These are phyloP conservation scores for Tuber magnatum DNA, from an alignment of 495 filamentous ascomycete genomes.

Conservation along the genomic window DNA sequence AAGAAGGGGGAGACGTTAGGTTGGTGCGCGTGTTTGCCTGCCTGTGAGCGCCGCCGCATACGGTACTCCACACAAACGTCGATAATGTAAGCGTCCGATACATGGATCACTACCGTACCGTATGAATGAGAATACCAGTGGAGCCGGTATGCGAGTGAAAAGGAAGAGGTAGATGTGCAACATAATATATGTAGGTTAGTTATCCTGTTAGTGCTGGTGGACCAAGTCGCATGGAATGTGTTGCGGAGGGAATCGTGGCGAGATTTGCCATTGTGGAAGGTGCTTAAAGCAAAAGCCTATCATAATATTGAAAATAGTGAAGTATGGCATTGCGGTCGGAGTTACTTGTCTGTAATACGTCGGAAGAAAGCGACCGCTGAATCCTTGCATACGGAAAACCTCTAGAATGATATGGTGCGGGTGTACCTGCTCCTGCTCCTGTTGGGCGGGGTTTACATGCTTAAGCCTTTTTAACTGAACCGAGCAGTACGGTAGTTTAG, in stretches of 20 bases:
- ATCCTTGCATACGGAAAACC: neutral
- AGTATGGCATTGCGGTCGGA: no score
- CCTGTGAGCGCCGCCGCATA: neutral
- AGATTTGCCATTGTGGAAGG: neutral
- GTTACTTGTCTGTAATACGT: neutral
- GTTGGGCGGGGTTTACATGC: neutral
- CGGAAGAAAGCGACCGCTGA: neutral
- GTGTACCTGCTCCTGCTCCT: neutral
- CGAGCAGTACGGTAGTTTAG: neutral
- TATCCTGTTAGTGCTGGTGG: neutral
- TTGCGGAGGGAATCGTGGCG: neutral
- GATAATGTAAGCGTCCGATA: no score
- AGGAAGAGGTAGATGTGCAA: neutral
- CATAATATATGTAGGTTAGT: neutral
- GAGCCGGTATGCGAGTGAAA: neutral
- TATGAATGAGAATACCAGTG: neutral
- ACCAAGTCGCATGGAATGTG: neutral
- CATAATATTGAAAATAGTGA: neutral
- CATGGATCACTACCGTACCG: no score
- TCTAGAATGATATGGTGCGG: neutral
- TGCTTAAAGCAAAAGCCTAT: neutral
- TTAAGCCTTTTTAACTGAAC: neutral
- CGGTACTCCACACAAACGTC: no score
- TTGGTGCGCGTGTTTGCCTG: neutral
- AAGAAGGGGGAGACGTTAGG: neutral